Conservation (phyloP, 1,139 yeast species). For the Suhomyces bokatorum region DNA sequence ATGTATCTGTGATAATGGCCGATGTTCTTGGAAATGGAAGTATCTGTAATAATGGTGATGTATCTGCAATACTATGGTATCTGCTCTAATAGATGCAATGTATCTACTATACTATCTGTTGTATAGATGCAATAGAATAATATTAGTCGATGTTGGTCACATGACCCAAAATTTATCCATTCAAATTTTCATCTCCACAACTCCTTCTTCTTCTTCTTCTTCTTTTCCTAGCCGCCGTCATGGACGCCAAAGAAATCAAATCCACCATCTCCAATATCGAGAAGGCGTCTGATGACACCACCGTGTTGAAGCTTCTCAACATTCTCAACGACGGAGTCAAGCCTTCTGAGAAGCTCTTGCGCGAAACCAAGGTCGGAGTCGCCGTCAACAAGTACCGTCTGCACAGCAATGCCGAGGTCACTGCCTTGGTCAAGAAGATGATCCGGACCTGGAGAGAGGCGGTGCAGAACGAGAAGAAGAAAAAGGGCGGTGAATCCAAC, state of each 20-base stretch:
- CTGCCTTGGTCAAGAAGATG: conserved; percentile 73
- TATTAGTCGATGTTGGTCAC: no score
- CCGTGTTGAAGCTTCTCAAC: conserved; percentile 65
- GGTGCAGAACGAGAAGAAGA: conserved; percentile 71
- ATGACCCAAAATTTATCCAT: background rate
- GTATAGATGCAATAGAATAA: no score
- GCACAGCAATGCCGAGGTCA: conserved; percentile 65
- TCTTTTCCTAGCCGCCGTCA: conserved; percentile 18
- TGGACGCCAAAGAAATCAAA: conserved; percentile 77
- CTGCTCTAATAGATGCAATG: no score
- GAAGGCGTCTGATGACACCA: conserved; percentile 66
- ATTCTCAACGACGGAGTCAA: conserved; percentile 69
- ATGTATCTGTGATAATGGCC: no score
- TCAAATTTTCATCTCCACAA: conserved; percentile 2
- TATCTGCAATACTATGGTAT: no score
- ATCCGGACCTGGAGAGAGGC: conserved; percentile 89
- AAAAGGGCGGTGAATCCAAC: conserved; percentile 18
- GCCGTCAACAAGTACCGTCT: conserved; percentile 87
- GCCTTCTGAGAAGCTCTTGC: conserved; percentile 80
- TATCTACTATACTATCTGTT: no score
- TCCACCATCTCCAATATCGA: conserved; percentile 72
- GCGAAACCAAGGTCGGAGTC: conserved; percentile 97
- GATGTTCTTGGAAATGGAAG: no score
- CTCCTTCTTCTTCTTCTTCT: background rate
- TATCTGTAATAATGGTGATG: no score